phyloP scores from a whole-genome alignment of 2,329 filamentous ascomycete species.

The Cladophialophora exuberans region DNA sequence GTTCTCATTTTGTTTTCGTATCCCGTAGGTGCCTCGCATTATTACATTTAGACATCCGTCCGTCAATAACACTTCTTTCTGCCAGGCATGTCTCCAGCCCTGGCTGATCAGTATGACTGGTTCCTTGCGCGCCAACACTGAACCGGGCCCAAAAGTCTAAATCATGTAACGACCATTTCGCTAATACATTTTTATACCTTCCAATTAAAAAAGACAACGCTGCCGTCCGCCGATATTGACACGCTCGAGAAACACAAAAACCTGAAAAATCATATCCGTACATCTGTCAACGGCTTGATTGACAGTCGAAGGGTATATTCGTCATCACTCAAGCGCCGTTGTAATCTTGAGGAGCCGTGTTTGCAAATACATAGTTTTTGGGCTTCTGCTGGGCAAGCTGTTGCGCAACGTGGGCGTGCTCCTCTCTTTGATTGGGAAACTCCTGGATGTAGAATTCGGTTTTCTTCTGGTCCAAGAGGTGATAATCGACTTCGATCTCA shows the following conservation, averaged over 20 bases:
- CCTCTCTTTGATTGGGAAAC: constrained; percentile 48
- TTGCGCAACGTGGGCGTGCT: constrained; percentile 47
- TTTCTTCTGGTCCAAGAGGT: constrained; percentile 39
- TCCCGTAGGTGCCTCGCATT: constrained; percentile 19
- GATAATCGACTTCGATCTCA: constrained; percentile 16
- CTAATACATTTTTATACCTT: constrained; percentile 4
- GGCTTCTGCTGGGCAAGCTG: constrained; percentile 46
- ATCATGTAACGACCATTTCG: neutral
- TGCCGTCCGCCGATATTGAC: constrained; percentile 3
- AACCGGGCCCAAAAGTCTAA: neutral
- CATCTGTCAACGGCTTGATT: neutral
- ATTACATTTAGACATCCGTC: constrained; percentile 11
- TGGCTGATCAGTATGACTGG: no score
- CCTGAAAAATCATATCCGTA: constrained; percentile 19
- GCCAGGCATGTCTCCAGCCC: neutral
- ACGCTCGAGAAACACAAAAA: constrained; percentile 24
- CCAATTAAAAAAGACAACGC: neutral
- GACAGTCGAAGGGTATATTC: neutral
- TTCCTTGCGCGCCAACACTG: no score
- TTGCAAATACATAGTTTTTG: constrained; percentile 49
- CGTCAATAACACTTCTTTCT: neutral
- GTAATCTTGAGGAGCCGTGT: constrained; percentile 45
- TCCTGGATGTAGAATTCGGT: constrained; percentile 50
- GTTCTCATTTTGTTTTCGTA: constrained; percentile 15
- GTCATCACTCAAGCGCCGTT: constrained; percentile 9